Evolutionary conservation across 1,139 yeast species (phyloP), one percentile per base, ranked within the genome.

Genomic region (Geotrichum citri-aurantii): DNA sequence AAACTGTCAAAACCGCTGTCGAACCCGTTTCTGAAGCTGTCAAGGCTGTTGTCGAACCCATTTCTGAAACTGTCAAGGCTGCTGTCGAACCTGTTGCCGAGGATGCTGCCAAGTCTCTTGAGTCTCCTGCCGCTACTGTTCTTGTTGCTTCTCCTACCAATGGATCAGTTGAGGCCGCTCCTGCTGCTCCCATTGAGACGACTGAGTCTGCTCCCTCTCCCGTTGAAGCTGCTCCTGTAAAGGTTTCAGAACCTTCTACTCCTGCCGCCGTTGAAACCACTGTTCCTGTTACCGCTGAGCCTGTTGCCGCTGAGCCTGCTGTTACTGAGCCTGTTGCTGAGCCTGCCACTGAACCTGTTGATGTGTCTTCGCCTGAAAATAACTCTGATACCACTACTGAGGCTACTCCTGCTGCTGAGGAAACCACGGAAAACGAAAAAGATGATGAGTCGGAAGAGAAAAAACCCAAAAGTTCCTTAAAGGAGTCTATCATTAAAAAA

Each of bases 401-500:
- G 6, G 6, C 48, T 14, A 14, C 24, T 19, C 14, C 27, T 44
- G n/a, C 21, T 44, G 12, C 48, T 24, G 48, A 44, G 6, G 48
- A 44, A 21, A 14, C 24, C 27, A 14, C 24, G 7, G 48, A 44
- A 19, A 24, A 21, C 2, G n/a, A 44, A 19, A 24, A 44, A 12
- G 24, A 17, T 44, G 48, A 44, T 11, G 17, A 44, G 27, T 5
- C 11, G 5, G 24, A 44, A 44, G 48, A 44, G 3, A 44, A 17
- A 2, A 19, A 17, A 1, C 24, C n/a, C 24, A 24, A 44, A 7
- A 7, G 29, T 5, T 21, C 27, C 12, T 14, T 21, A 1, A 44
- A 44, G 24, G 48, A 44, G 17, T n/a, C 21, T 19, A 24, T 57
- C 12, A 46, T 57, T 12, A 46, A 59, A 19, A 51, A 54, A 19